Base-by-base conservation (phyloP, 192 early-diverging fungal genomes). In the Paraglomus brasilianum region DNA sequence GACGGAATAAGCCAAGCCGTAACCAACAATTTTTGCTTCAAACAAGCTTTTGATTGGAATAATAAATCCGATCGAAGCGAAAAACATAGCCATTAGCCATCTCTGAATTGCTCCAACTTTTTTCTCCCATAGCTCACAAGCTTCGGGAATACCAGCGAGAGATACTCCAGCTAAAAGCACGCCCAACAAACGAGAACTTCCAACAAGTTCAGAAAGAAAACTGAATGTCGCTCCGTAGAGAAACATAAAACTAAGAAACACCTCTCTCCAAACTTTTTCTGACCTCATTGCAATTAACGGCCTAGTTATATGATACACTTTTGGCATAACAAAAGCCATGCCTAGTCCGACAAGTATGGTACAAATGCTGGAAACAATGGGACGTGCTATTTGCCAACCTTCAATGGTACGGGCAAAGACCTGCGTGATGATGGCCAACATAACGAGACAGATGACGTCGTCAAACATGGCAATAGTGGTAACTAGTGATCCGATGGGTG, bases 401-500 rank as follows among this genome's bases (percentile, higher is more conserved):
- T n/a, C n/a, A n/a, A n/a, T n/a, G n/a, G n/a, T n/a, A n/a, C n/a
- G n/a, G n/a, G n/a, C n/a, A n/a, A n/a, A n/a, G n/a, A n/a, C n/a
- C n/a, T n/a, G n/a, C n/a, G n/a, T n/a, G n/a, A n/a, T n/a, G n/a
- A n/a, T n/a, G 3, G 70, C 70, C 43, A 76, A 40, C 8, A 76
- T 38, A 40, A 76, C 50, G 5, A 76, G 44, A 59, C 75, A 72
- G 22, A 55, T 48, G 0, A 72, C 59, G 47, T 76, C 75, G 14
- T 76, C 75, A 7, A 76, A n/a, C 65, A 76, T 72, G 6, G 75
- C 75, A 0, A 71, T 71, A 5, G 75, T 76, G 13, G 75, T 76
- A 19, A 76, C 69, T 13, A 76, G 52, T 0, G 70, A 72, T 4
- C 75, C 75, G 0, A 72, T 15, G 0, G 30, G 44, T 1, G 70